Conservation (phyloP, 352 stramenopile genomes). For the Phytophthora citricola region DNA sequence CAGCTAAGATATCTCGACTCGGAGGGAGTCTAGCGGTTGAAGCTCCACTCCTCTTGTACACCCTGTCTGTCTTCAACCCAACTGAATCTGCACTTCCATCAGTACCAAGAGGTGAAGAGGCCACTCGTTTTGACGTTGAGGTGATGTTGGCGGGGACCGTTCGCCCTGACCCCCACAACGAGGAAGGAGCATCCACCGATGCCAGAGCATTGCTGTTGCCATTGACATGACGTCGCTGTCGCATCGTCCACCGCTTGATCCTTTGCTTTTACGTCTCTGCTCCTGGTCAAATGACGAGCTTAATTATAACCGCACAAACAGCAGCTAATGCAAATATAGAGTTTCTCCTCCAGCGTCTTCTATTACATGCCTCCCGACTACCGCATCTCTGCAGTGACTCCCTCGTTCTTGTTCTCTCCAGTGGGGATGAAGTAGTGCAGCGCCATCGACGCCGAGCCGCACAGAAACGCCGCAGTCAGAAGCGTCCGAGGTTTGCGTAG, state of each 20-base stretch:
- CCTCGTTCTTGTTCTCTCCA: slow-evolving; percentile 32
- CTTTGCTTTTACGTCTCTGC: no score
- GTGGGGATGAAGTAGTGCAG: slow-evolving; percentile 66
- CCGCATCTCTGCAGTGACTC: neutral
- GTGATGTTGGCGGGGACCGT: slow-evolving; percentile 18
- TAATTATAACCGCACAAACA: slow-evolving; percentile 28
- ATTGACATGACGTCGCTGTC: slow-evolving; percentile 57
- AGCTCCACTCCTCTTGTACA: slow-evolving; percentile 20
- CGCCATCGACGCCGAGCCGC: slow-evolving; percentile 59
- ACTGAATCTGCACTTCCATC: neutral
- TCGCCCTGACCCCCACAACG: slow-evolving; percentile 25
- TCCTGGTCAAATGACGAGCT: neutral
- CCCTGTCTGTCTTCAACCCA: neutral
- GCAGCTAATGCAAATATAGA: slow-evolving; percentile 27
- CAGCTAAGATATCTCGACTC: slow-evolving; percentile 12
- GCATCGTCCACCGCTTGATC: slow-evolving; percentile 25
- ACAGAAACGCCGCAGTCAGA: slow-evolving; percentile 52
- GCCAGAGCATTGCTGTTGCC: slow-evolving; percentile 58
- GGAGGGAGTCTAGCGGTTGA: slow-evolving; percentile 31
- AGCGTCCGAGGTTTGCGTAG: slow-evolving; percentile 52
- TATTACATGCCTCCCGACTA: slow-evolving; percentile 18
- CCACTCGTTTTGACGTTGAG: slow-evolving; percentile 15
- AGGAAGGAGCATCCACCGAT: neutral
- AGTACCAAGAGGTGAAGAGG: neutral
- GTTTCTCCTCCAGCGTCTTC: slow-evolving; percentile 11